Conservation (phyloP, 257 asterid genomes). For the Thymus quinquecostatus region DNA sequence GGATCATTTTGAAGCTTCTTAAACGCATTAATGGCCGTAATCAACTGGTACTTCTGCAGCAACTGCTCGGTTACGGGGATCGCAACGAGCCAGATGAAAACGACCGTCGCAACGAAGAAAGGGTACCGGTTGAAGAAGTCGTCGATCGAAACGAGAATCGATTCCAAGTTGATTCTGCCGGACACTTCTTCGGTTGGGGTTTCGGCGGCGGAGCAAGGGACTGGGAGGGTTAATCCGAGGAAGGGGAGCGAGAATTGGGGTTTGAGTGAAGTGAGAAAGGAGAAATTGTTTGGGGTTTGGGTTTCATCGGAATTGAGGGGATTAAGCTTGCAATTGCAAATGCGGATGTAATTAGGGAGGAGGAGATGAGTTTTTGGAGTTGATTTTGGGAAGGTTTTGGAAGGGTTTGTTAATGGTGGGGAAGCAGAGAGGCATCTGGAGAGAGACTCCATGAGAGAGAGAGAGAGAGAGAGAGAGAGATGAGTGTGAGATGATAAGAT, state of each 20-base stretch:
- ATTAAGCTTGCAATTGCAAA: neutral
- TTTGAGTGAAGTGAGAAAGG: slow-evolving; percentile 25
- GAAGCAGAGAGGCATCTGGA: slow-evolving; percentile 60
- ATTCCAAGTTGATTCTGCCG: slow-evolving; percentile 68
- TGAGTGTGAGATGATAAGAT: slow-evolving; percentile 40
- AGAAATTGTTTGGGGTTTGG: slow-evolving; percentile 22
- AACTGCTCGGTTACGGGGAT: slow-evolving; percentile 72
- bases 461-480: neutral
- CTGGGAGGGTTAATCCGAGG: slow-evolving; percentile 54
- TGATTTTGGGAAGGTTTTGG: slow-evolving; percentile 43
- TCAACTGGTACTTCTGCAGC: slow-evolving; percentile 68
- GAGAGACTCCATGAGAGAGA: slow-evolving; percentile 64
- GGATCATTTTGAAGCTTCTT: slow-evolving; percentile 83
- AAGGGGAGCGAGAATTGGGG: slow-evolving; percentile 44
- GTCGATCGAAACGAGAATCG: slow-evolving; percentile 73
- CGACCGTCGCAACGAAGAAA: slow-evolving; percentile 75
- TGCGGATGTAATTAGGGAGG: slow-evolving; percentile 31
- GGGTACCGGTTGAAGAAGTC: slow-evolving; percentile 76
- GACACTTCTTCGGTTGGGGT: slow-evolving; percentile 48
- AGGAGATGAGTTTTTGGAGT: slow-evolving; percentile 36
- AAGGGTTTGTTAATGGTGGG: slow-evolving; percentile 46
- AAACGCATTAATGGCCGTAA: slow-evolving; percentile 83
- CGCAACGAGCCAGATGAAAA: slow-evolving; percentile 80
- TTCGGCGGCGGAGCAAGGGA: slow-evolving; percentile 70
- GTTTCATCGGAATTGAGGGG: slow-evolving; percentile 23